Conservation (phyloP, 2,329 filamentous ascomycete genomes). For the Nannizziopsis barbatae region DNA sequence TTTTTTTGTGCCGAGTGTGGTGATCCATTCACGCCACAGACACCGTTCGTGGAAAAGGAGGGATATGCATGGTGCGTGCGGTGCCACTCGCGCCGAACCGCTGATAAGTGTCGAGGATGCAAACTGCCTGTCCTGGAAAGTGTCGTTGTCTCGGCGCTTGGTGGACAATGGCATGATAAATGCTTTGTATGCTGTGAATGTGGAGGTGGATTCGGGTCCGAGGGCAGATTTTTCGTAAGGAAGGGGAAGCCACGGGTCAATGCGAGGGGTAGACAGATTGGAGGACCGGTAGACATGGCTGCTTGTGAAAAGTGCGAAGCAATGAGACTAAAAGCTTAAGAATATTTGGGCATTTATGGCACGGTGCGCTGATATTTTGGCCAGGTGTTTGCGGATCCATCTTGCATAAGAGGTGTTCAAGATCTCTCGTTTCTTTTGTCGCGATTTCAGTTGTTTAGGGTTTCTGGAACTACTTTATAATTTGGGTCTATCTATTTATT, state of each 20-base stretch:
- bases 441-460: background rate
- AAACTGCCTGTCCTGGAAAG: constrained; percentile 76
- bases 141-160: constrained; percentile 78
- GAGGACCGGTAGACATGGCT: constrained; percentile 43
- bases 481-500: background rate
- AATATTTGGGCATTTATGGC: background rate
- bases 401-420: background rate
- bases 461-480: background rate
- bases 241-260: constrained; percentile 41
- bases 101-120: constrained; percentile 80
- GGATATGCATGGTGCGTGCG: constrained; percentile 93
- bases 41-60: constrained; percentile 92
- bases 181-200: constrained; percentile 78
- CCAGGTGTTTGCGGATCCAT: too few species aligned
- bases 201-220: constrained; percentile 45
- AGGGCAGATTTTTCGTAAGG: constrained; percentile 53
- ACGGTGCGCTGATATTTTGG: background rate
- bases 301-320: constrained; percentile 54
- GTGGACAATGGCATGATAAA: constrained; percentile 81
- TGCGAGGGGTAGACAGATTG: constrained; percentile 37
- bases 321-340: constrained; percentile 48
- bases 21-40: constrained; percentile 55
- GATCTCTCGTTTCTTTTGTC: background rate
- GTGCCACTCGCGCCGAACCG: constrained; percentile 85
- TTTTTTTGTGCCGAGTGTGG: constrained; percentile 99